Evolutionary conservation across 306 rosid species (phyloP), one percentile per base, ranked within the genome.

Genomic region (Lathyrus tuberosus): DNA sequence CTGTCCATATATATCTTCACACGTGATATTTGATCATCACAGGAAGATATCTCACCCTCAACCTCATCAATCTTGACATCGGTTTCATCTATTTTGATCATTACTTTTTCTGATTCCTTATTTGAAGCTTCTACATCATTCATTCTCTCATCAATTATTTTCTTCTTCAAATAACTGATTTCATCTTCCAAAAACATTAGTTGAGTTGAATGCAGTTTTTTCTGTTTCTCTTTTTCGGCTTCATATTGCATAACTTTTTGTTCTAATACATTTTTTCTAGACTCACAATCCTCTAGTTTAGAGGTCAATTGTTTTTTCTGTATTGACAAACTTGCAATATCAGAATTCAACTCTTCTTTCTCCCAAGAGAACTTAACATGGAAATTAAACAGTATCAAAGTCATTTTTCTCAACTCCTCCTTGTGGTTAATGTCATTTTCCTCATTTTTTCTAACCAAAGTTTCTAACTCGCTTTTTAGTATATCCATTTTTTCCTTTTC

Each of bases 141-240:
- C 35, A 75, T 84, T 83, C 65, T 78, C 40, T 44, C 81, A 41
- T 18, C 33, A 62, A 88, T 4, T 28, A 2, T 28, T 70, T 85
- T 91, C 44, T 80, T 84, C 66, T 75, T 89, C 75, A 87, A 76
- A 78, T 47, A 64, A 51, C 49, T 67, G 61, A 84, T 81, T 73
- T 89, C 87, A 20, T 70, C 81, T 80, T 83, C 80, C 82, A 82
- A 77, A 61, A 0, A 0, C 6, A 46, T 81, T 78, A 75, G 81
- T 10, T 84, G 77, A 31, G 69, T 73, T 62, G 48, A 76, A 64
- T 78, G 78, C 74, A 58, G 59, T 76, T 77, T 80, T 73, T 77
- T 70, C 53, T 77, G 69, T 79, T 83, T 79, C 22, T 70, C 10
- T 46, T 83, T 89, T 65, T 84, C 95, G 56, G 67, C 74, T 81